Conservation (phyloP, 805 yeast species). For the Peterozyma xylosa region DNA sequence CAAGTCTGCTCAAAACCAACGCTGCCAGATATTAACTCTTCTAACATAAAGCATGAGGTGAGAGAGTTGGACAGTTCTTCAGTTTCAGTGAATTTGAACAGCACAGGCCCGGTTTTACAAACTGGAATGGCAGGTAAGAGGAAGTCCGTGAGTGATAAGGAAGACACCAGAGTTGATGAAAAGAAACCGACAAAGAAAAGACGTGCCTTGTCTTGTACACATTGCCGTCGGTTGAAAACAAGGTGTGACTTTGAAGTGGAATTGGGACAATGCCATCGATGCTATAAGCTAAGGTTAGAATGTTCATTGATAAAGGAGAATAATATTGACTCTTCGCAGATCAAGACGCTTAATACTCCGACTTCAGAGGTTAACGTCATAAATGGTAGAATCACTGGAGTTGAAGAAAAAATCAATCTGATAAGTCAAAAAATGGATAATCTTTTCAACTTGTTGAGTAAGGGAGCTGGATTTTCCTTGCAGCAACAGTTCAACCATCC, state of each 20-base stretch:
- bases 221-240: conserved; percentile 50
- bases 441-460: not conserved
- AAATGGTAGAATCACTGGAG: conserved; percentile 2
- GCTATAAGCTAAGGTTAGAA: conserved; percentile 35
- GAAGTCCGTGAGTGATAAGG: too few species aligned
- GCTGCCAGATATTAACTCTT: too few species aligned
- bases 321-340: conserved; percentile 31
- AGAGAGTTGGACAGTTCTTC: too few species aligned
- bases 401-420: conserved; percentile 5
- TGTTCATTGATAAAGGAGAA: conserved; percentile 38
- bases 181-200: conserved; percentile 13
- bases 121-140: too few species aligned
- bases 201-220: conserved; percentile 32
- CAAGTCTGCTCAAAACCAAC: too few species aligned
- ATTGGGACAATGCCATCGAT: conserved; percentile 41
- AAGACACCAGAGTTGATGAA: too few species aligned
- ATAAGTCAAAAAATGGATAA: conserved; percentile 9
- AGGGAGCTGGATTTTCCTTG: too few species aligned
- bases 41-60: too few species aligned
- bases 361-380: not conserved
- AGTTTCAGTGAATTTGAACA: too few species aligned
- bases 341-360: conserved; percentile 17
- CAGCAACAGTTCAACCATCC: too few species aligned
- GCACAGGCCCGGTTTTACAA: too few species aligned
- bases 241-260: conserved; percentile 44